Base-by-base conservation (phyloP, 1,284 basidiomycete genomes). In the Ceratobasidium papillatum region DNA sequence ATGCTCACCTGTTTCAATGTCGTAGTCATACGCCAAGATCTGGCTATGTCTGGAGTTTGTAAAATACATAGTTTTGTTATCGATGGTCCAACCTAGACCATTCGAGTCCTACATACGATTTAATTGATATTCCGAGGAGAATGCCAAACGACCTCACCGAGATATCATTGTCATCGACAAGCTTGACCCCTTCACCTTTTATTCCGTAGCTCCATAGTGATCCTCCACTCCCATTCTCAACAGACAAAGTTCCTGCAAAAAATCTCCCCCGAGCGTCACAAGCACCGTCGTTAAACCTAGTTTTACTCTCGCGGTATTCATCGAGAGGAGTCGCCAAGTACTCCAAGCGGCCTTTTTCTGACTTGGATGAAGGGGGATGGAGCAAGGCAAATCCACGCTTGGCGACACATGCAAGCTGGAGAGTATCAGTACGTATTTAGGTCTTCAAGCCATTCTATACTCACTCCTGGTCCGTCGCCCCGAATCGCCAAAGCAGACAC, bases 251-350 rank as follows among this genome's bases (percentile, higher is more conserved):
- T 38, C 90, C 90, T 51, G 88, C 87, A 78, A 91, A 87, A 80
- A 89, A 91, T 52, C 89, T 85, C 4, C 90, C 90, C 25, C 59
- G 74, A 5, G 75, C 71, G 78, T 91, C 90, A 79, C 90, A 91
- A 3, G 85, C 89, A 47, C 90, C 90, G 78, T 91, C 90, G 80
- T 91, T 91, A 82, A 91, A 91, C 58, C 90, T 85, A 27, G 85
- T 87, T 77, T 86, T 81, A 11, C 82, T 79, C 27, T 78, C 78
- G 52, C 87, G 81, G 27, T 83, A 79, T 8, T 81, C 77, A 17
- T 85, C 82, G 8, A 91, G 80, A 14, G 89, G 89, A 79, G 84
- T 80, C 74, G 80, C 82, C 73, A 90, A 78, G 79, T 89, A 87
- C 64, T 82, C 80, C 47, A 88, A 79, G 30, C 77, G 51, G 82